Evolutionary conservation across 768 basidiomycete species (phyloP), one percentile per base, ranked within the genome.

Genomic region (Mrakia frigida): DNA sequence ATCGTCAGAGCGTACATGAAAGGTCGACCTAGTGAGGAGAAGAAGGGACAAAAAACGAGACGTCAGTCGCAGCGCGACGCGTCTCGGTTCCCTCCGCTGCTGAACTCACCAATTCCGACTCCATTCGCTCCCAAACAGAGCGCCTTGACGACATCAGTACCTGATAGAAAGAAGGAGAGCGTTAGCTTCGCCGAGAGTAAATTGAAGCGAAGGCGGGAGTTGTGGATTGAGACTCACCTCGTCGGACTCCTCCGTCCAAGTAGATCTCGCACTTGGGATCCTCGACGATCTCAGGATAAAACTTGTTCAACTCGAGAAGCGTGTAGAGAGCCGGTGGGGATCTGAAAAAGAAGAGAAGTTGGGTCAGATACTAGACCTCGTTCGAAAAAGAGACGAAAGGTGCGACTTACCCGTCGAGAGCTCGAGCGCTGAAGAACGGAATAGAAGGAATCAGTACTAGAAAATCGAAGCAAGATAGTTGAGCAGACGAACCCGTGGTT

Each of bases 131-230:
- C 84, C 11, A 97, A 86, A 81, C 93, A 95, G 14, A 96, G 84
- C 0, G 94, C 94, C 83, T 96, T 97, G 68, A 97, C 84, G 23
- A 94, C 89, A 84, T 95, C 94, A 76, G 92, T 94, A 23, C 93
- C 93, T 63, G 39, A 23, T 16, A 21, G 11, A n/a, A 6, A 52
- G 3, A 31, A 9, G 0, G 23, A 28, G 5, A 56, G 50, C n/a
- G 37, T n/a, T 25, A 72, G 18, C 10, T 31, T 56, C 18, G 41
- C 3, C 23, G 39, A 52, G 23, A 35, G 31, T 5, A 3, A 28
- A 56, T n/a, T n/a, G 6, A 25, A 56, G 28, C 4, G 28, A 35
- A 31, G 14, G 39, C 31, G 31, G 33, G 18, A 28, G 61, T 11
- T 43, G 43, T 0, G 37, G 6, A 46, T 28, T 31, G 50, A 53